Evolutionary conservation across 2,329 filamentous ascomycete genomes (phyloP).

Genomic region (Trichoderma polysporum): DNA sequence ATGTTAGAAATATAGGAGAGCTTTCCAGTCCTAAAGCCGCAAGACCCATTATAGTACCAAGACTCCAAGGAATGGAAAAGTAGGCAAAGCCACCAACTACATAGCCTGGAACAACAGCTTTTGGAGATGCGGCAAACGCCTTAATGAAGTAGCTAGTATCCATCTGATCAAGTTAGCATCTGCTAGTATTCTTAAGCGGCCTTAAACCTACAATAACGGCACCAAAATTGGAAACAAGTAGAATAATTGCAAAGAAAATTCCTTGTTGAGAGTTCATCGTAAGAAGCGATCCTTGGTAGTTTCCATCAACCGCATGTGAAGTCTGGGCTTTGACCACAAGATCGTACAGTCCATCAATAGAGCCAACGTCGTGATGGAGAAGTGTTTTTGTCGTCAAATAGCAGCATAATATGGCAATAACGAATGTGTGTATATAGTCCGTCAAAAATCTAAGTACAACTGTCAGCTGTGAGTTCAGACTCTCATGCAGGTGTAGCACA

Average conservation of each 20-base stretch:
- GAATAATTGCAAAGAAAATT: slow-evolving; percentile 6
- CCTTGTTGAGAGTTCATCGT: slow-evolving; percentile 8
- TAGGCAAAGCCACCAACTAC: not conserved
- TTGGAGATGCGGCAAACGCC: not conserved
- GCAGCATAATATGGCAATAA: slow-evolving; percentile 3
- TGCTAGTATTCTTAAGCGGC: accelerated
- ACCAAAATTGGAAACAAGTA: slow-evolving; percentile 4
- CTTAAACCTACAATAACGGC: not conserved
- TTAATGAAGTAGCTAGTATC: slow-evolving; percentile 13
- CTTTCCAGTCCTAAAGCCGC: slow-evolving; percentile 5
- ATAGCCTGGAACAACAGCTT: slow-evolving; percentile 5
- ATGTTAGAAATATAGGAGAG: not conserved
- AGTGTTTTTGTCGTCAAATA: slow-evolving; percentile 4
- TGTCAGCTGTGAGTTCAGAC: not conserved
- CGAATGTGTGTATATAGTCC: slow-evolving; percentile 11
- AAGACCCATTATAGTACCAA: slow-evolving; percentile 8
- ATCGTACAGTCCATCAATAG: slow-evolving; percentile 3
- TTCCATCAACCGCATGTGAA: not conserved
- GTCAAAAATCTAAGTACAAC: not conserved
- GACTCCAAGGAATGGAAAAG: slow-evolving; percentile 1
- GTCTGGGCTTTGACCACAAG: not conserved
- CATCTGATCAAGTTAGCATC: not conserved
- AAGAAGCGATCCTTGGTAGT: slow-evolving; percentile 5
- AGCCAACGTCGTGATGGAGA: not conserved
- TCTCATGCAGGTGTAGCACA: not conserved